Conservation (phyloP, 768 basidiomycete species). For the Lactarius pseudohatsudake region DNA sequence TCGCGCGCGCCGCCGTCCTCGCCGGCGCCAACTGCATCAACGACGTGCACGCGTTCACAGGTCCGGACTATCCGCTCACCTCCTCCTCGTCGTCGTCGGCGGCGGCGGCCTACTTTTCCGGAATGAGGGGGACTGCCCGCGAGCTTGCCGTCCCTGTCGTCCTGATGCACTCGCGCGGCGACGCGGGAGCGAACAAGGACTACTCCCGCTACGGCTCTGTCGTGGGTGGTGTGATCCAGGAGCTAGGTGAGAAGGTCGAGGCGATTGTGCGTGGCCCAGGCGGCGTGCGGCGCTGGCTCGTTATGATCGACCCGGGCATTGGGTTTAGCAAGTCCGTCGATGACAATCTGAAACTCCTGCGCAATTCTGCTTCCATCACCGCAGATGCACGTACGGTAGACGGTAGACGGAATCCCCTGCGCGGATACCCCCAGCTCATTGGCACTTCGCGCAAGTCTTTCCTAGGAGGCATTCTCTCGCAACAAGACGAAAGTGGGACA, state of each 20-base stretch:
- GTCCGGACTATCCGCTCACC: conserved; percentile 47
- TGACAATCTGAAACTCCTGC: conserved; percentile 70
- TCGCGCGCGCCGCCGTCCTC: conserved; percentile 68
- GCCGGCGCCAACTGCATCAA: conserved; percentile 94
- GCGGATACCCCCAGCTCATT: conserved; percentile 65
- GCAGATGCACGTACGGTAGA: conserved; percentile 36
- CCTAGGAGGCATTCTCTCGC: conserved; percentile 62
- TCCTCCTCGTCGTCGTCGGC: conserved; percentile 36
- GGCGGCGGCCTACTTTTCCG: conserved; percentile 43
- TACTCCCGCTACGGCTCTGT: conserved; percentile 50
- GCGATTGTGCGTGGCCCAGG: conserved; percentile 61
- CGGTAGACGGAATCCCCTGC: conserved; percentile 47
- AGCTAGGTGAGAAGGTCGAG: conserved; percentile 70
- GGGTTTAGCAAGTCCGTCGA: conserved; percentile 89
- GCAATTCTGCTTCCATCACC: conserved; percentile 48
- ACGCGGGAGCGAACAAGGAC: conserved; percentile 73
- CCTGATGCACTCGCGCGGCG: conserved; percentile 93
- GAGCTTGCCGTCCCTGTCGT: conserved; percentile 74
- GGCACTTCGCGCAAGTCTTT: conserved; percentile 86
- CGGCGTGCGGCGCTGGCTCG: conserved; percentile 82
- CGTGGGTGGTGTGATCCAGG: conserved; percentile 63
- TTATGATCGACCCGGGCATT: conserved; percentile 88
- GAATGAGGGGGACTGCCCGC: conserved; percentile 68
- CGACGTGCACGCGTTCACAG: conserved; percentile 83
- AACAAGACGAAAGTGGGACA: conserved; percentile 40